phyloP scores from a whole-genome alignment of 768 basidiomycete genomes.

The Vishniacozyma victoriae region DNA sequence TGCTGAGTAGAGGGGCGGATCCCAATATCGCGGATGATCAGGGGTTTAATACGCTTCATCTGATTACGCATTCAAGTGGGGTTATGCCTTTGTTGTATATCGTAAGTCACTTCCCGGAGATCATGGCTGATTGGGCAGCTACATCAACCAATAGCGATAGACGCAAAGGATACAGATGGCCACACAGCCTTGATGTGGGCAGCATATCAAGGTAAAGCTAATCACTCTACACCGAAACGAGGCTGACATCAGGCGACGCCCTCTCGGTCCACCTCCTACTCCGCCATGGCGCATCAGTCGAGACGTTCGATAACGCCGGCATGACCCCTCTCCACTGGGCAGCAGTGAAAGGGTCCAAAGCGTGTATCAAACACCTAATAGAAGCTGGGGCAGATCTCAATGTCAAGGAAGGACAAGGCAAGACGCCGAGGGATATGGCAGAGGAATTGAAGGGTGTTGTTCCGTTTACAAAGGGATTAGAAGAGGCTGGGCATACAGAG shows the following conservation, averaged over 20 bases:
- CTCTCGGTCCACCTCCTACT: slow-evolving; percentile 86
- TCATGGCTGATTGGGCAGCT: slow-evolving; percentile 56
- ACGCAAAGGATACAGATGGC: slow-evolving; percentile 81
- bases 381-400: slow-evolving; percentile 78
- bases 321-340: slow-evolving; percentile 94
- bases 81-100: slow-evolving; percentile 78
- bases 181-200: slow-evolving; percentile 99
- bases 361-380: slow-evolving; percentile 74
- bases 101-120: slow-evolving; percentile 16
- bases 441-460: slow-evolving; percentile 82
- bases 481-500: slow-evolving; percentile 62
- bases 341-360: slow-evolving; percentile 86
- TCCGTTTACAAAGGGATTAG: slow-evolving; percentile 81
- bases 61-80: slow-evolving; percentile 87
- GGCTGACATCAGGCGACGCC: slow-evolving; percentile 59
- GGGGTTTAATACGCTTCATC: slow-evolving; percentile 91
- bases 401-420: slow-evolving; percentile 72
- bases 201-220: slow-evolving; percentile 69
- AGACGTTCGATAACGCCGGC: slow-evolving; percentile 70
- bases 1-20: slow-evolving; percentile 84
- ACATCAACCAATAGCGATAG: slow-evolving; percentile 87
- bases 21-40: slow-evolving; percentile 86
- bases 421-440: slow-evolving; percentile 92
- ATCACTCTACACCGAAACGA: background rate
- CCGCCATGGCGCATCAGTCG: slow-evolving; percentile 75